These are phyloP conservation scores for Codiaeum variegatum DNA, from an alignment of 441 rosid genomes.

Conservation along the genomic window DNA sequence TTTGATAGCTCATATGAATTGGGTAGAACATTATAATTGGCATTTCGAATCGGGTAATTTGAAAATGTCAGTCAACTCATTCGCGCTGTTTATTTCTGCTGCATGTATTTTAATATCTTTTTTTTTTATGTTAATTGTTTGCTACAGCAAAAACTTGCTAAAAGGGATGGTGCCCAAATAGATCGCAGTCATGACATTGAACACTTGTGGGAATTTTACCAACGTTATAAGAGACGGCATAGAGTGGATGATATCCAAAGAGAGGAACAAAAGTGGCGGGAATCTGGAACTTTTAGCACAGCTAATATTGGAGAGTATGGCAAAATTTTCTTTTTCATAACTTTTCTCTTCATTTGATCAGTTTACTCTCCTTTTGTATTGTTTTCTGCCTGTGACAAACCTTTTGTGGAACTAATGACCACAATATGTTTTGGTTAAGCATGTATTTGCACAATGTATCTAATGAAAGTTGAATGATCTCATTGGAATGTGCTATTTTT, in stretches of 20 bases:
- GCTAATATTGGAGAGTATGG: slow-evolving; percentile 84
- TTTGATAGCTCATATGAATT: slow-evolving; percentile 12
- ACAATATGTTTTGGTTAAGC: not conserved
- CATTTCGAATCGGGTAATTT: slow-evolving; percentile 2
- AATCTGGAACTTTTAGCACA: slow-evolving; percentile 75
- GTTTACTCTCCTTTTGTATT: not conserved
- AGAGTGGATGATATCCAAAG: slow-evolving; percentile 88
- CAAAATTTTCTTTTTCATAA: slow-evolving; percentile 1
- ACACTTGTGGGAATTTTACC: slow-evolving; percentile 81
- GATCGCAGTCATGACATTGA: slow-evolving; percentile 88
- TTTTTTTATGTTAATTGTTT: slow-evolving; percentile 26
- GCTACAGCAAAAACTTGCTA: slow-evolving; percentile 94
- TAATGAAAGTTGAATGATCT: not conserved
- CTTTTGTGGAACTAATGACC: not conserved
- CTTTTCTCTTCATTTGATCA: not conserved
- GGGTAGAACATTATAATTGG: slow-evolving; percentile 5
- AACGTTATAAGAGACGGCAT: slow-evolving; percentile 66
- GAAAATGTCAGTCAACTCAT: not conserved
- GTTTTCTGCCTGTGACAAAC: not conserved
- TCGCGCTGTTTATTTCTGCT: not conserved
- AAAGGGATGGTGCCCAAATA: slow-evolving; percentile 72
- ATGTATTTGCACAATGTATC: not conserved
- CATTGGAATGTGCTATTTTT: not conserved
- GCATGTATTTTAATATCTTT: slow-evolving; percentile 9
- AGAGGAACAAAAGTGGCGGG: slow-evolving; percentile 76